A percentile compares a stretch with the other conserved stretches of the same genome.
phyloP scores from a whole-genome alignment of 1,284 basidiomycete species.

The Coriolopsis trogii region DNA sequence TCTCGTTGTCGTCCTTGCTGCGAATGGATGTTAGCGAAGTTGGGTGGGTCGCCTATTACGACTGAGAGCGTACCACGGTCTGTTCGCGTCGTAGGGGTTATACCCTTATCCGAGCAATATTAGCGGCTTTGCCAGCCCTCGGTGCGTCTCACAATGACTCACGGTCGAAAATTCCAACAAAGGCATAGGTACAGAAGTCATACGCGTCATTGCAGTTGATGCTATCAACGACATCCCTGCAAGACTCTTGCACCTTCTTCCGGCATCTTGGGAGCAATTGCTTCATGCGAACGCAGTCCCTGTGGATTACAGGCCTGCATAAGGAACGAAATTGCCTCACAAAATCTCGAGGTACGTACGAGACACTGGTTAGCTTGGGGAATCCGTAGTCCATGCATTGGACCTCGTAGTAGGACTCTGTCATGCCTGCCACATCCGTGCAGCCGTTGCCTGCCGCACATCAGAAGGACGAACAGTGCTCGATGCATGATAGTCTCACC shows the following conservation, averaged over 20 bases:
- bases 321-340: background rate
- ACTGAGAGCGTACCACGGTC: background rate
- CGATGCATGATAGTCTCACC: constrained; percentile 45
- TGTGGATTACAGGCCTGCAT: constrained; percentile 28
- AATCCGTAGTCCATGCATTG: constrained; percentile 33
- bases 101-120: background rate
- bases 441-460: constrained; percentile 48
- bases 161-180: constrained; percentile 14
- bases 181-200: constrained; percentile 38
- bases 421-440: constrained; percentile 30
- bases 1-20: background rate
- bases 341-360: constrained; percentile 22
- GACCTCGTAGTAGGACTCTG: constrained; percentile 37
- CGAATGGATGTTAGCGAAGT: background rate
- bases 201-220: constrained; percentile 42
- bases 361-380: constrained; percentile 26
- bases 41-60: background rate
- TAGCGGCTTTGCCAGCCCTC: no score
- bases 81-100: background rate
- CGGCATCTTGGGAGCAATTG: constrained; percentile 34
- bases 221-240: constrained; percentile 35
- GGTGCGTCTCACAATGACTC: background rate
- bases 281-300: constrained; percentile 35
- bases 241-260: constrained; percentile 28
- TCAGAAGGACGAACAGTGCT: constrained; percentile 29